These are phyloP conservation scores for Phytopythium litorale DNA, from an alignment of 352 stramenopile genomes.

Conservation along the genomic window DNA sequence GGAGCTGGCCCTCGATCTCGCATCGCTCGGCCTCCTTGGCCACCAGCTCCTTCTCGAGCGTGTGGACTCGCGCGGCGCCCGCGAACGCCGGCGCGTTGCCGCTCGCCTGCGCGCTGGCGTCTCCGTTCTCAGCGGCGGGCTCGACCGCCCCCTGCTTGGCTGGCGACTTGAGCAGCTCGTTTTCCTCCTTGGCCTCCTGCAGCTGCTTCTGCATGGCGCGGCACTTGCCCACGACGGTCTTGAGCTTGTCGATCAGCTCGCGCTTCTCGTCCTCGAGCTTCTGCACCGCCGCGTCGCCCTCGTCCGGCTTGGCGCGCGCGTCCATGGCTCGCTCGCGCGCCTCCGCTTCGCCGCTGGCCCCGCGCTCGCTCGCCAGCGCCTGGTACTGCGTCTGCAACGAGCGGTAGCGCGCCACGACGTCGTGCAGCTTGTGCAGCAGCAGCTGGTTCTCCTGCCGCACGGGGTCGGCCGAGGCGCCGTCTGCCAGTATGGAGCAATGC, in stretches of 20 bases:
- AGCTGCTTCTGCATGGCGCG: constrained; percentile 72
- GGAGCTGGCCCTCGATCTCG: constrained; percentile 41
- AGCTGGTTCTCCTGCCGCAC: constrained; percentile 57
- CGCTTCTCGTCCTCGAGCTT: constrained; percentile 63
- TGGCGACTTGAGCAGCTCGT: constrained; percentile 35
- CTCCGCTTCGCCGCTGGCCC: constrained; percentile 2
- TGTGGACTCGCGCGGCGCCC: constrained; percentile 15
- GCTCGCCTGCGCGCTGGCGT: constrained; percentile 1
- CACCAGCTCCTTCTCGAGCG: constrained; percentile 33
- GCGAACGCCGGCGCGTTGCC: constrained; percentile 11
- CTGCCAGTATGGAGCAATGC: neutral
- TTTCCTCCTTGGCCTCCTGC: constrained; percentile 56
- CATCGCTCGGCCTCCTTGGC: constrained; percentile 44
- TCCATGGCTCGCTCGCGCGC: neutral
- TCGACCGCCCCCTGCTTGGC: constrained; percentile 16
- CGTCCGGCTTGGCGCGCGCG: neutral
- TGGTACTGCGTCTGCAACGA: constrained; percentile 52
- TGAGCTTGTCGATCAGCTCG: constrained; percentile 77
- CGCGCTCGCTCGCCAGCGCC: constrained; percentile 24
- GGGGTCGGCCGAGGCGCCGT: constrained; percentile 17
- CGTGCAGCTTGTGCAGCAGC: constrained; percentile 51
- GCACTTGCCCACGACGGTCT: constrained; percentile 61
- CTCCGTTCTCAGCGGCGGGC: constrained; percentile 1
- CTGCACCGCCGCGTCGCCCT: constrained; percentile 23
- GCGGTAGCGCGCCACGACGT: constrained; percentile 48